A percentile compares a stretch with the other conserved stretches of the same genome.
These are phyloP conservation scores for Nigrospora oryzae DNA, from an alignment of 2,329 filamentous ascomycete genomes.

Conservation along the genomic window DNA sequence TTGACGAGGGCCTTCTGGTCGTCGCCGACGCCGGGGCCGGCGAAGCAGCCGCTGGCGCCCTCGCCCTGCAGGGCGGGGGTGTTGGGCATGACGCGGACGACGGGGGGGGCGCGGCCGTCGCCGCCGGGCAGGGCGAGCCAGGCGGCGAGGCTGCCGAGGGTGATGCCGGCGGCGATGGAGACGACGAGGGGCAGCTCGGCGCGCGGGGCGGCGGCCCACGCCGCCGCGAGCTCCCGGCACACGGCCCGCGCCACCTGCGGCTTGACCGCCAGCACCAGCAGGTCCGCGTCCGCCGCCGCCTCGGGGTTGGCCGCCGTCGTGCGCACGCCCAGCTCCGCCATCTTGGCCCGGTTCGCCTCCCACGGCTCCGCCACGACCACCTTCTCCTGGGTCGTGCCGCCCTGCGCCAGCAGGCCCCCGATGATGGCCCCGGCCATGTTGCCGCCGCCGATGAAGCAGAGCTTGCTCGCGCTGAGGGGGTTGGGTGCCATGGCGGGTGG, in stretches of 20 bases:
- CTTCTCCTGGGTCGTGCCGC: conserved; percentile 29
- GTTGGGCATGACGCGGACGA: conserved; percentile 46
- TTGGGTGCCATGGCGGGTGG: neutral
- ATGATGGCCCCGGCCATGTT: conserved; percentile 47
- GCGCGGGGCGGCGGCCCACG: conserved; percentile 18
- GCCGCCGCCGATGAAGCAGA: conserved; percentile 30
- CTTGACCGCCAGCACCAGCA: conserved; percentile 42
- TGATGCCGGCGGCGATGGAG: conserved; percentile 41
- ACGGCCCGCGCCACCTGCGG: conserved; percentile 39
- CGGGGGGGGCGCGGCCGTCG: conserved; percentile 28
- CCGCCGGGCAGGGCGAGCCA: conserved; percentile 31
- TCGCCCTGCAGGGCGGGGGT: conserved; percentile 41
- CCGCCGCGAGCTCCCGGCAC: conserved; percentile 34
- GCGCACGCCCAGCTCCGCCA: conserved; percentile 33
- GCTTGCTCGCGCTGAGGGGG: neutral
- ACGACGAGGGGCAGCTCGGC: conserved; percentile 31
- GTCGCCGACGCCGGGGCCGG: conserved; percentile 29
- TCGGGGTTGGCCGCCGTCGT: conserved; percentile 38
- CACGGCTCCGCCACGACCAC: conserved; percentile 41
- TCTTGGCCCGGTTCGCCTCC: conserved; percentile 43
- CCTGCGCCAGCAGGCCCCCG: conserved; percentile 34
- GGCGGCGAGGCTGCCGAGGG: conserved; percentile 29
- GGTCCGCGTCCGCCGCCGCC: conserved; percentile 31
- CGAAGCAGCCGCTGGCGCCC: conserved; percentile 39
- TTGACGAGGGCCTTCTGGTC: conserved; percentile 32